phyloP scores from a whole-genome alignment of 2,329 filamentous ascomycete species.

The Hymenoscyphus fructigenus region DNA sequence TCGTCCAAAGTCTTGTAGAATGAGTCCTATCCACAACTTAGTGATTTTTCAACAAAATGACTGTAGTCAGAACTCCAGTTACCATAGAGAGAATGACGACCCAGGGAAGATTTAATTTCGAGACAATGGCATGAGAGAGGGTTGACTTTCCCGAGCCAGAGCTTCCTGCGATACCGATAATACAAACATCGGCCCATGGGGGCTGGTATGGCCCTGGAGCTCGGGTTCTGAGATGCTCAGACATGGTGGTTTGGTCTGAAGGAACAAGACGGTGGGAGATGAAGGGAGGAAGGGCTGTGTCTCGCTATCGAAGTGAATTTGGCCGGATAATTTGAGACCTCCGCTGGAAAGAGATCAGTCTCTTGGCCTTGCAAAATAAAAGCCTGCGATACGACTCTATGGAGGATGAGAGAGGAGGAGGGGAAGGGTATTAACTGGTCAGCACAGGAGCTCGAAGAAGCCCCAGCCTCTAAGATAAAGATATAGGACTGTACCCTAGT shows the following conservation, averaged over 20 bases:
- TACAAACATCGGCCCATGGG: constrained; percentile 93
- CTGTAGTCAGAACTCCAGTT: constrained; percentile 36
- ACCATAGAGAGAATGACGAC: constrained; percentile 98
- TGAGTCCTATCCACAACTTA: constrained; percentile 66
- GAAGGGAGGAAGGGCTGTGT: not conserved
- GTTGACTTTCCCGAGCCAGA: constrained; percentile 96
- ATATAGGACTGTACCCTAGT: too few relatives aligned
- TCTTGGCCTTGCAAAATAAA: too few relatives aligned
- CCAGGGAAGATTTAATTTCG: constrained; percentile 89
- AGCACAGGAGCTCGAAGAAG: not conserved
- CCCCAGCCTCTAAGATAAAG: not conserved
- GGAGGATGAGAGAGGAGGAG: too few relatives aligned
- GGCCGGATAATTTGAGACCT: not conserved
- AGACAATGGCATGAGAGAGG: constrained; percentile 86
- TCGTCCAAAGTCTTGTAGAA: constrained; percentile 89
- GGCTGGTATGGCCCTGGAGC: constrained; percentile 73
- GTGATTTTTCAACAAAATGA: constrained; percentile 27
- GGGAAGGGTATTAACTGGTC: not conserved
- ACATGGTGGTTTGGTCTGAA: not conserved
- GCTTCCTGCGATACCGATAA: constrained; percentile 93
- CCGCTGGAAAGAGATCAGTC: not conserved
- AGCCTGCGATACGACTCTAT: too few relatives aligned
- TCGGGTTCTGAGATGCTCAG: constrained; percentile 8
- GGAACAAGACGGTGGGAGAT: not conserved
- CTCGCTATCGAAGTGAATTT: not conserved